Conservation (phyloP, 345 rosid species). For the Triadica sebifera region DNA sequence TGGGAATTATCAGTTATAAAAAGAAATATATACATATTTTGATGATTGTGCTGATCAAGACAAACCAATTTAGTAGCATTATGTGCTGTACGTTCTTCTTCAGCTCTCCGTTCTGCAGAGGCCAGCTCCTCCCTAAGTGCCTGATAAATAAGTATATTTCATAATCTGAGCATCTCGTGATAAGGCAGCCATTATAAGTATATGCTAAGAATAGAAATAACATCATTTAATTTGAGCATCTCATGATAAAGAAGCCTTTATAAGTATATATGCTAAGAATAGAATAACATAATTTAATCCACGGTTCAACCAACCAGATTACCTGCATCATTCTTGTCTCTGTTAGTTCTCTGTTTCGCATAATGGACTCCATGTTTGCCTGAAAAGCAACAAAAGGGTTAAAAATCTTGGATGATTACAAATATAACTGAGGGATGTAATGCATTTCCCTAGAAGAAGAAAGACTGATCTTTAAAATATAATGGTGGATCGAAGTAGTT, state of each 20-base stretch:
- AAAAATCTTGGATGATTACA: conserved; percentile 1
- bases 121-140: conserved; percentile 96
- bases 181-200: conserved; percentile 17
- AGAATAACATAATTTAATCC: neutral
- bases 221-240: conserved; percentile 5
- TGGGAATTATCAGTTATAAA: conserved; percentile 19
- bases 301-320: conserved; percentile 22
- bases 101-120: conserved; percentile 87
- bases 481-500: neutral
- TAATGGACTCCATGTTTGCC: conserved; percentile 92
- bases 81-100: conserved; percentile 91
- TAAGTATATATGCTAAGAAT: conserved; percentile 4
- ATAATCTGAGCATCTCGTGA: conserved; percentile 17
- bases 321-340: conserved; percentile 99
- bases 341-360: conserved; percentile 94
- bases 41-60: conserved; percentile 16
- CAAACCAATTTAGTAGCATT: conserved; percentile 89
- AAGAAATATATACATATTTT: conserved; percentile 6
- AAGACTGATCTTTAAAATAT: neutral
- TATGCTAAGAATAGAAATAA: neutral
- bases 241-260: conserved; percentile 14
- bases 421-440: neutral
- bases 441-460: neutral
- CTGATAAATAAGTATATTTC: conserved; percentile 39
- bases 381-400: conserved; percentile 27